Conservation (phyloP, 345 rosid species). For the Capsella bursapastoris region DNA sequence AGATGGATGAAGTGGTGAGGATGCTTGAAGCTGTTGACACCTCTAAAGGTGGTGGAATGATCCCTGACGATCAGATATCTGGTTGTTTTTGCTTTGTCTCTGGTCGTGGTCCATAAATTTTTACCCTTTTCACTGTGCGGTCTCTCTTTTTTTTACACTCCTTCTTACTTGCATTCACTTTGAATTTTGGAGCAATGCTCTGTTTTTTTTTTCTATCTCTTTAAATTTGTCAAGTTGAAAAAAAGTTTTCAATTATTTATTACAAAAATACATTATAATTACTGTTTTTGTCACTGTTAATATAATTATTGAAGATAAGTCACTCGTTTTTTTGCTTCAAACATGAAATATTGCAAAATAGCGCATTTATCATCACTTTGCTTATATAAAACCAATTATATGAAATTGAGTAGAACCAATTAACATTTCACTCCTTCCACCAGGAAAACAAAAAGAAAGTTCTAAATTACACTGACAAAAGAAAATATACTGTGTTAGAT, state of each 20-base stretch:
- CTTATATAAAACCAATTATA: too few species aligned
- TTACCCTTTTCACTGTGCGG: conserved; percentile 5
- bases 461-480: neutral
- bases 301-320: neutral
- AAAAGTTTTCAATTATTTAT: conserved; percentile 8
- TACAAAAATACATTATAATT: conserved; percentile 1
- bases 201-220: neutral
- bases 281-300: conserved; percentile 22
- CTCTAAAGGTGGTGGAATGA: conserved; percentile 99
- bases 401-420: neutral
- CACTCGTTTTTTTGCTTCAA: neutral
- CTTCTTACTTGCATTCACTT: neutral
- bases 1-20: conserved; percentile 86
- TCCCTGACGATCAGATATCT: conserved; percentile 81
- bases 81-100: conserved; percentile 81
- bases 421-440: neutral
- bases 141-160: neutral
- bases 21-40: conserved; percentile 90
- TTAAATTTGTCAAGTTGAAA: conserved; percentile 15
- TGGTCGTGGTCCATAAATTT: conserved; percentile 75
- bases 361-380: neutral
- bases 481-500: neutral
- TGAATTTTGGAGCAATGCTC: conserved; percentile 42
- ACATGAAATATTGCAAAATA: neutral
- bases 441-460: neutral